Percentiles rank a stretch among this genome's conserved stretches.
These are phyloP conservation scores for Globisporangium radiosum DNA, from an alignment of 352 stramenopile species.

Conservation along the genomic window DNA sequence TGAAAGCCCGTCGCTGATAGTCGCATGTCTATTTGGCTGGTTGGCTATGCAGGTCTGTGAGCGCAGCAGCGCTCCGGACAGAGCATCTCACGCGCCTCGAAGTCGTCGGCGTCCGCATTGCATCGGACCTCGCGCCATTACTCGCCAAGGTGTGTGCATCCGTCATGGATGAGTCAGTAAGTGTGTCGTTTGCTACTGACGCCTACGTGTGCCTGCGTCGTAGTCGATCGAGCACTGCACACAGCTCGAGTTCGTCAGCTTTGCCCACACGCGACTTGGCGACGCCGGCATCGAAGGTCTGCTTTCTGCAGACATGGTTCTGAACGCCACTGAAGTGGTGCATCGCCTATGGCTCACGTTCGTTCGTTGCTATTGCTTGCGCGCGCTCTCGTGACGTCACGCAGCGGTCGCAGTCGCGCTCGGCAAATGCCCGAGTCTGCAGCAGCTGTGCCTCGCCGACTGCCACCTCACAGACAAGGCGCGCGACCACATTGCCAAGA, in stretches of 20 bases:
- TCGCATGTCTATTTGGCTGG: too few relatives aligned
- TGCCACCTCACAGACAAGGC: constrained; percentile 46
- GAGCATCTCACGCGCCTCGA: constrained; percentile 25
- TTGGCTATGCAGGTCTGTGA: constrained; percentile 10
- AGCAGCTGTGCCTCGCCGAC: constrained; percentile 33
- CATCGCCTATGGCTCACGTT: too few relatives aligned
- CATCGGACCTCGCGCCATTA: constrained; percentile 11
- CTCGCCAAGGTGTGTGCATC: constrained; percentile 23
- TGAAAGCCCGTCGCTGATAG: too few relatives aligned
- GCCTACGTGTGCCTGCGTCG: not conserved
- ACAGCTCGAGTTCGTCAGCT: constrained; percentile 14
- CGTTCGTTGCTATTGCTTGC: too few relatives aligned
- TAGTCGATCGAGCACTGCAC: constrained; percentile 24
- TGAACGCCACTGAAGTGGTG: not conserved
- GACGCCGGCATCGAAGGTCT: constrained; percentile 13
- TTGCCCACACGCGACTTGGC: constrained; percentile 9
- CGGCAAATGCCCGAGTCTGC: constrained; percentile 29
- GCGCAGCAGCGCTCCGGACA: constrained; percentile 23
- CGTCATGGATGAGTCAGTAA: too few relatives aligned
- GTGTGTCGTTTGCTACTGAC: too few relatives aligned
- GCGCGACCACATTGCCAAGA: constrained; percentile 47
- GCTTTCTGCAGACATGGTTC: not conserved
- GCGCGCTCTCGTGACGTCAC: not conserved
- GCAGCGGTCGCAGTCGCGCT: constrained; percentile 32
- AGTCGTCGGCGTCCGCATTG: constrained; percentile 27